phyloP scores from a whole-genome alignment of 129 eudicot genomes.

The Helichrysum umbraculigerum region DNA sequence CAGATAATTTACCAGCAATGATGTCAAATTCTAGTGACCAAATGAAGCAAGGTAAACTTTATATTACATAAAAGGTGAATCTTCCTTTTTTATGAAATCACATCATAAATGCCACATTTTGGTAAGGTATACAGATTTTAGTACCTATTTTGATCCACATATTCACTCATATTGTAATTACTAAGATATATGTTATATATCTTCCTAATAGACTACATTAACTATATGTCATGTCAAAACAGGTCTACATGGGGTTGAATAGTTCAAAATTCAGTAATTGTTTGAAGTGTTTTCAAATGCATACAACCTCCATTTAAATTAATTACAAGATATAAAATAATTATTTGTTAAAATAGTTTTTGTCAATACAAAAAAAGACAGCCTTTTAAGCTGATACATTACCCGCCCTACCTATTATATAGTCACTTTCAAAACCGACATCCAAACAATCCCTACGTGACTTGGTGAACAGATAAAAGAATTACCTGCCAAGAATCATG shows the following conservation, averaged over 20 bases:
- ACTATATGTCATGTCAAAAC: neutral
- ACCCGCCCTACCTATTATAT: neutral
- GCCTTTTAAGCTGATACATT: neutral
- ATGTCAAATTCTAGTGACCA: neutral
- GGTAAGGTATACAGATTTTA: neutral
- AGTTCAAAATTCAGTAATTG: neutral
- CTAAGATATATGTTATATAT: neutral
- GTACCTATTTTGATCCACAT: neutral
- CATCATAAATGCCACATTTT: neutral
- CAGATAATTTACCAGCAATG: neutral
- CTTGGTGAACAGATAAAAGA: conserved; percentile 2
- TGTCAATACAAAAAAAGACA: neutral
- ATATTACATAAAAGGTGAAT: neutral
- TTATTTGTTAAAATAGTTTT: too few relatives aligned
- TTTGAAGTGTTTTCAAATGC: neutral
- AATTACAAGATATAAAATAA: neutral
- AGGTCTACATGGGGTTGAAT: too few relatives aligned
- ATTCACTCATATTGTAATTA: neutral
- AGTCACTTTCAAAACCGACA: neutral
- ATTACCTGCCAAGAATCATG: conserved; percentile 50
- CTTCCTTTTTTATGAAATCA: neutral
- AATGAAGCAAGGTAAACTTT: neutral
- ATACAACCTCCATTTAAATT: neutral
- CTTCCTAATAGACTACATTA: neutral
- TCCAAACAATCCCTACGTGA: neutral